Evolutionary conservation across 1,139 yeast genomes (phyloP).

Genomic region (Candida frijolesensis): DNA sequence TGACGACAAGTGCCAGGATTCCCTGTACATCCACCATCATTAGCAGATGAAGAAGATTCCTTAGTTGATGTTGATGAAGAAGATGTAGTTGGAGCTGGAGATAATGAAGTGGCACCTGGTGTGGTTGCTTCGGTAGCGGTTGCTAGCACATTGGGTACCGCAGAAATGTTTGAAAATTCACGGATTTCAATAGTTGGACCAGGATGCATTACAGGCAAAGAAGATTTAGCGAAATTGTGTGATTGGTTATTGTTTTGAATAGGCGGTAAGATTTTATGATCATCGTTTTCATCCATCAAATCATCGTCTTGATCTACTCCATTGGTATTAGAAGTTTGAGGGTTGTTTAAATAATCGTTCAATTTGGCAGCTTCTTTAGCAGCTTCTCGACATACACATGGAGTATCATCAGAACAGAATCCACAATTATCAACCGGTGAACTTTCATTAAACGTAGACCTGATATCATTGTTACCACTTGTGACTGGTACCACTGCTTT

Average conservation of each 20-base stretch:
- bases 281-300: conserved; percentile 17
- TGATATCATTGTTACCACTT: not conserved
- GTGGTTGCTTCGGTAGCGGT: conserved; percentile 3
- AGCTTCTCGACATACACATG: conserved; percentile 89
- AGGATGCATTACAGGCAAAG: conserved; percentile 66
- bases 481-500: not conserved
- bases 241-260: conserved; percentile 26
- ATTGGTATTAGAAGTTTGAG: not conserved
- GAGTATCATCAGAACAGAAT: conserved; percentile 88
- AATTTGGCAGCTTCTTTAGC: conserved; percentile 58
- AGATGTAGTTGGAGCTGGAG: conserved; percentile 7
- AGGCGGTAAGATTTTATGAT: conserved; percentile 39
- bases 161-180: conserved; percentile 45
- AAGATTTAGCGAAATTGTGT: conserved; percentile 29
- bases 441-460: conserved; percentile 33
- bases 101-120: conserved; percentile 4
- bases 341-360: conserved; percentile 27
- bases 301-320: conserved; percentile 17
- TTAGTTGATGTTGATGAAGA: conserved; percentile 6
- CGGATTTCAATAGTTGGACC: conserved; percentile 61
- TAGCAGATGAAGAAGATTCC: conserved; percentile 11
- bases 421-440: conserved; percentile 84
- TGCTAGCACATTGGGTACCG: conserved; percentile 40
- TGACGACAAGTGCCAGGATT: conserved; percentile 86
- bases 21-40: conserved; percentile 67